Conservation (phyloP, 148 eudicot species). For the Nyssa sinensis region DNA sequence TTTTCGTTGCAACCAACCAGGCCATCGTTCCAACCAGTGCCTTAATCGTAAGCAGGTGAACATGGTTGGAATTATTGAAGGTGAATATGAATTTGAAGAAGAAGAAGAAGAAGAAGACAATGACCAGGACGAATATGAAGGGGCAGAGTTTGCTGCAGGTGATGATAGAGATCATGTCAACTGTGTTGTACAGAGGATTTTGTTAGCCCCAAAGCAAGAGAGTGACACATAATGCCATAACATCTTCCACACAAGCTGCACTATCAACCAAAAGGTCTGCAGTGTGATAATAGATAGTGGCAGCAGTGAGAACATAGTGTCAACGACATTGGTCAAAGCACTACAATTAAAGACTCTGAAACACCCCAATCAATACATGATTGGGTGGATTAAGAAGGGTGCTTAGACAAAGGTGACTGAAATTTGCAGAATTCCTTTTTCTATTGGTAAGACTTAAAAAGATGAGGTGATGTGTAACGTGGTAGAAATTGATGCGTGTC, state of each 20-base stretch:
- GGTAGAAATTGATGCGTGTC: constrained; percentile 13
- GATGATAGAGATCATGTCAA: not conserved
- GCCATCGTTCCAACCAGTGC: not conserved
- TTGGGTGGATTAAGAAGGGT: not conserved
- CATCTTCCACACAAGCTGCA: not conserved
- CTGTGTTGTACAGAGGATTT: not conserved
- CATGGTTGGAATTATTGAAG: not conserved
- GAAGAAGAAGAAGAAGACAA: not conserved
- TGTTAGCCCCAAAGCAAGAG: not conserved
- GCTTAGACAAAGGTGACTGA: not conserved
- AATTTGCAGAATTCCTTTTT: not conserved
- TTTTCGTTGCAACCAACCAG: not conserved
- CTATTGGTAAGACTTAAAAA: not conserved
- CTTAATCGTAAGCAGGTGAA: too few relatives aligned
- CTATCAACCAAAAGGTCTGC: not conserved
- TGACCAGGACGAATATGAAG: not conserved
- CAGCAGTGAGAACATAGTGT: not conserved
- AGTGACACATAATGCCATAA: not conserved
- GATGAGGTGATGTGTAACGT: constrained; percentile 11
- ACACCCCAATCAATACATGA: not conserved
- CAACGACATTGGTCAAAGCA: not conserved
- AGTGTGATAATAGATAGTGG: constrained; percentile 2
- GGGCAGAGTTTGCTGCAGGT: not conserved
- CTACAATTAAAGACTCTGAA: not conserved
- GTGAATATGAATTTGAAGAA: not conserved